These are phyloP conservation scores for Protomyces macrosporus DNA, from an alignment of 1,139 yeast species.

Conservation along the genomic window DNA sequence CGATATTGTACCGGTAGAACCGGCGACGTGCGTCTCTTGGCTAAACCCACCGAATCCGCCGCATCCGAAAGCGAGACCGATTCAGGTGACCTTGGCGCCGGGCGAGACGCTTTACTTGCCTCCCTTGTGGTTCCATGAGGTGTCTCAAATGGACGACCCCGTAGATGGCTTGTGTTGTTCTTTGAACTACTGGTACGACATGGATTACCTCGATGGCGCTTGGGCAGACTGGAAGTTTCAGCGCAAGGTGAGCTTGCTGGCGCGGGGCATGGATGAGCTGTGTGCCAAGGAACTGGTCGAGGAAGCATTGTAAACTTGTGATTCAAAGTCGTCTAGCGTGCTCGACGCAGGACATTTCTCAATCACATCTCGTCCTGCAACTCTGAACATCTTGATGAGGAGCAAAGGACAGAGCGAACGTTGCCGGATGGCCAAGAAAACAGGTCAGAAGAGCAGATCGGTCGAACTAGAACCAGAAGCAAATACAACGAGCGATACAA, in stretches of 20 bases:
- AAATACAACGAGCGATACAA: background rate
- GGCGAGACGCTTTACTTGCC: slow-evolving; percentile 43
- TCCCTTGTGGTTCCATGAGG: slow-evolving; percentile 44
- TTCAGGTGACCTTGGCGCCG: slow-evolving; percentile 37
- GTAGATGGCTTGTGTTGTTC: slow-evolving; percentile 37
- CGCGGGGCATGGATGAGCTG: background rate
- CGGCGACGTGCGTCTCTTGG: slow-evolving; percentile 2
- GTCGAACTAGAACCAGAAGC: slow-evolving; percentile 2
- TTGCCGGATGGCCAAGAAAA: background rate
- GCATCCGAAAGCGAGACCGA: slow-evolving; percentile 3
- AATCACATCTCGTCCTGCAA: too few relatives aligned
- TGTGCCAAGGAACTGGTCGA: slow-evolving; percentile 9
- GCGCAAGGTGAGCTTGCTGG: slow-evolving; percentile 21
- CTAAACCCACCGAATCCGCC: slow-evolving; percentile 1
- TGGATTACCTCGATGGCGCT: slow-evolving; percentile 30
- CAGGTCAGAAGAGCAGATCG: background rate
- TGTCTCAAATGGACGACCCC: slow-evolving; percentile 34
- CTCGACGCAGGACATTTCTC: too few relatives aligned
- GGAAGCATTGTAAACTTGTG: background rate
- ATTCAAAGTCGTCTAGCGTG: too few relatives aligned
- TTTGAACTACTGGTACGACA: slow-evolving; percentile 42
- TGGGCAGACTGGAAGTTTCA: slow-evolving; percentile 28
- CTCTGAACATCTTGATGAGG: too few relatives aligned
- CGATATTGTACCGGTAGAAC: background rate
- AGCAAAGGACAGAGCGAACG: too few relatives aligned